A percentile compares a stretch with the other conserved stretches of the same genome.
phyloP scores from a whole-genome alignment of 345 rosid species.

The Dipteronia dyeriana region DNA sequence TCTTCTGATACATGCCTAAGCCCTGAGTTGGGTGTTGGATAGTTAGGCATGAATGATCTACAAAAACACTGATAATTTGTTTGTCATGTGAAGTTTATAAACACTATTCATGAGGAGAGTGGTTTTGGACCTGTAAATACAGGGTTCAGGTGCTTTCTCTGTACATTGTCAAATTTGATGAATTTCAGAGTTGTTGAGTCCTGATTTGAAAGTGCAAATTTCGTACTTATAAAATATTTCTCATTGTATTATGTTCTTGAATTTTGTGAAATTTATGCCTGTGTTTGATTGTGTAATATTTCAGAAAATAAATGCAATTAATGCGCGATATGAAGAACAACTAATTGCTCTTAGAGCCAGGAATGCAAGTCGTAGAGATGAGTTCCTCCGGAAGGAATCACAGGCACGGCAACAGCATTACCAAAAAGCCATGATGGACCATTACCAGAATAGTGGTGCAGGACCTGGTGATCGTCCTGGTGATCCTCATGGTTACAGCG shows the following conservation, averaged over 20 bases:
- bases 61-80: no score
- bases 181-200: background rate
- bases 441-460: slow-evolving; percentile 40
- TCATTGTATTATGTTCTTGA: no score
- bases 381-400: slow-evolving; percentile 66
- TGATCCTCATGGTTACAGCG: slow-evolving; percentile 50
- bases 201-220: background rate
- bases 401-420: slow-evolving; percentile 62
- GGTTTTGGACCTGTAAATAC: no score
- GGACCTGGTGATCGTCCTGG: slow-evolving; percentile 37
- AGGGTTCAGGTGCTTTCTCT: no score
- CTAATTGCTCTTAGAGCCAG: slow-evolving; percentile 61
- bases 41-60: no score
- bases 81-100: no score
- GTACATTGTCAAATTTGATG: background rate
- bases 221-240: no score
- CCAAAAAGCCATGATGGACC: slow-evolving; percentile 49
- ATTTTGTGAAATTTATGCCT: no score
- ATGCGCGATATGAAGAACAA: slow-evolving; percentile 66
- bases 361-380: slow-evolving; percentile 71
- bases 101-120: no score
- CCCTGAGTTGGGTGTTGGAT: no score
- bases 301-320: slow-evolving; percentile 76
- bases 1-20: no score
- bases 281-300: background rate